Conservation (phyloP, 2,329 filamentous ascomycete genomes). For the Fusarium dlaminii region DNA sequence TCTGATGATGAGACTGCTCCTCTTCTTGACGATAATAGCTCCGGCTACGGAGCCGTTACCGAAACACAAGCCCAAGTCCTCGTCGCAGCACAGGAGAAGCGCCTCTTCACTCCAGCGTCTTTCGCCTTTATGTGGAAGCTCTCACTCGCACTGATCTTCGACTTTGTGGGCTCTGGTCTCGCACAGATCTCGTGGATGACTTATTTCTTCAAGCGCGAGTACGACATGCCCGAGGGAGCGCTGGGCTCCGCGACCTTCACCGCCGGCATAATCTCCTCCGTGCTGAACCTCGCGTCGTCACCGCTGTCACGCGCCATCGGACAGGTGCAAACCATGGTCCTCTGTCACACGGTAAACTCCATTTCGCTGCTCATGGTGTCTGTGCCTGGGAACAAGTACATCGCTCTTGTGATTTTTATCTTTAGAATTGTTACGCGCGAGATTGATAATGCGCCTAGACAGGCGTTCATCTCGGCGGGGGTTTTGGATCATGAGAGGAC, state of each 20-base stretch:
- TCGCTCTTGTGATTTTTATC: conserved; percentile 30
- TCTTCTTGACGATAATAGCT: background rate
- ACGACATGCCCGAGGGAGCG: conserved; percentile 33
- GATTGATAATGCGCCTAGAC: conserved; percentile 34
- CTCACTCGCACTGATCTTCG: conserved; percentile 26
- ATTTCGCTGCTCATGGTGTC: conserved; percentile 32
- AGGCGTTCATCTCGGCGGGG: conserved; percentile 33
- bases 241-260: conserved; percentile 33
- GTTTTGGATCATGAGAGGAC: conserved; percentile 35
- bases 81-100: background rate
- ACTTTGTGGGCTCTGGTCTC: conserved; percentile 36
- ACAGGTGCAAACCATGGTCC: conserved; percentile 35
- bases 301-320: conserved; percentile 30
- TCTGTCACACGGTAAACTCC: conserved; percentile 37
- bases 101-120: conserved; percentile 23
- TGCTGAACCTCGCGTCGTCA: conserved; percentile 33
- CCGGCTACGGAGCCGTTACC: conserved; percentile 15
- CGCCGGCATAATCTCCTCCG: conserved; percentile 35
- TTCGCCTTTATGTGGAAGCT: conserved; percentile 38
- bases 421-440: conserved; percentile 36
- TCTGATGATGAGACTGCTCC: conserved; percentile 7
- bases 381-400: conserved; percentile 29
- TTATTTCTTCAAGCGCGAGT: conserved; percentile 38
- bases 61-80: background rate
- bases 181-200: conserved; percentile 41